phyloP scores from a whole-genome alignment of 768 basidiomycete genomes.

The Pulveroboletus sp. region DNA sequence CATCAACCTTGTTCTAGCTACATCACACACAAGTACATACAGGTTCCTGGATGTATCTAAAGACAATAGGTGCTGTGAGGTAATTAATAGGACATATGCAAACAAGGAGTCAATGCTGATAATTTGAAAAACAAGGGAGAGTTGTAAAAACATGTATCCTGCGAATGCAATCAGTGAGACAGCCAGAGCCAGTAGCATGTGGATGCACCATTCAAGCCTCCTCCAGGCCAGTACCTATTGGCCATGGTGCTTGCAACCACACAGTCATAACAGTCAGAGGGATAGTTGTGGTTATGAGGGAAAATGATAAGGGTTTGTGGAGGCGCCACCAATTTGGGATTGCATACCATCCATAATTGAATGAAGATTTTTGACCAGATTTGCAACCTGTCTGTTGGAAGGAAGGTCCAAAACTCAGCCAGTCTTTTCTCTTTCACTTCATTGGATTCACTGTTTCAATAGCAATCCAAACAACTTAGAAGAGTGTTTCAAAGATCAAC shows the following conservation, averaged over 20 bases:
- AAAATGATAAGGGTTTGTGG: not conserved
- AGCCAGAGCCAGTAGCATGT: not conserved
- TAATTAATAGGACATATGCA: not conserved
- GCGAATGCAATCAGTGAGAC: not conserved
- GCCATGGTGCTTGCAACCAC: not conserved
- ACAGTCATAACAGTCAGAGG: not conserved
- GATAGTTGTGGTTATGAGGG: not conserved
- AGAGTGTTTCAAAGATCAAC: not conserved
- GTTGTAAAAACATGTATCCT: not conserved
- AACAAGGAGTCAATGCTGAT: not conserved
- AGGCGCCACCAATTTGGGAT: not conserved
- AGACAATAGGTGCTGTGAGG: too few species aligned
- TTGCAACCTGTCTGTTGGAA: too few species aligned
- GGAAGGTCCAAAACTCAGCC: too few species aligned
- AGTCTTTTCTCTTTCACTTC: too few species aligned
- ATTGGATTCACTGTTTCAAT: not conserved
- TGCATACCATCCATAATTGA: not conserved
- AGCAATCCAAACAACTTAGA: too few species aligned
- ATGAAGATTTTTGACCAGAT: not conserved
- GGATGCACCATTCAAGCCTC: not conserved
- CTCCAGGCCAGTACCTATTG: not conserved
- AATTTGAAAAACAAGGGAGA: not conserved
- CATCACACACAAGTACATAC: too few species aligned
- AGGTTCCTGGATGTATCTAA: too few species aligned
- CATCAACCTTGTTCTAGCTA: too few species aligned